Evolutionary conservation across 768 basidiomycete species (phyloP), one percentile per base, ranked within the genome.

Genomic region (Boletales sp.): DNA sequence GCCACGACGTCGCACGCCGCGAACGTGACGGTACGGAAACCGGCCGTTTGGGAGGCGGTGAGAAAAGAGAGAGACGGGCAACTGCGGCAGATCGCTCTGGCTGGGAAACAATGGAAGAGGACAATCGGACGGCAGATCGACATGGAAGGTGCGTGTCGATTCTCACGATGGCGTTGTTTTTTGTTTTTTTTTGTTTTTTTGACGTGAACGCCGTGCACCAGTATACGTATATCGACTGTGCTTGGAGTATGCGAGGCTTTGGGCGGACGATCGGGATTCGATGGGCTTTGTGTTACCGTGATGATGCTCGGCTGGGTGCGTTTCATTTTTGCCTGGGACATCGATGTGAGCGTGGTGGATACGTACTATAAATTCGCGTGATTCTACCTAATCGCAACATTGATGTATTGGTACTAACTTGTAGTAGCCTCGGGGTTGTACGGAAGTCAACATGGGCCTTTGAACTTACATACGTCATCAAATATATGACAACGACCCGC

Each of bases 51-150:
- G 73, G 44, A 63, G 66, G 38, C 43, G 24, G 55, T 62, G 42
- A 56, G 72, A 17, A 58, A 69, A 6, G 82, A 90, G 52, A 88
- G 87, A 5, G 91, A 95, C 62, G 72, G 73, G 24, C 77, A 84
- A 41, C 70, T 94, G 48, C 74, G 84, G 35, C 79, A 89, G 57
- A 95, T 98, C 35, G 94, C 95, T 0, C 73, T 84, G 38, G 91
- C 93, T 2, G 94, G 95, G n/a, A 85, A 93, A 62, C 80, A 89
- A 51, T 98, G 95, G 95, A 92, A 88, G 67, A 79, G 81, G 59
- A 87, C 83, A 1, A 78, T 91, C 17, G 91, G 90, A 24, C 71
- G 95, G 43, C 83, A 79, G 48, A 75, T 86, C 48, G 95, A 97
- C 71, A 93, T 97, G 89, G 91, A 97, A 80, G 87, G 92, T 91